Evolutionary conservation across 805 yeast species (phyloP), one percentile per base, ranked within the genome.

Genomic region (Suhomyces vadensis): DNA sequence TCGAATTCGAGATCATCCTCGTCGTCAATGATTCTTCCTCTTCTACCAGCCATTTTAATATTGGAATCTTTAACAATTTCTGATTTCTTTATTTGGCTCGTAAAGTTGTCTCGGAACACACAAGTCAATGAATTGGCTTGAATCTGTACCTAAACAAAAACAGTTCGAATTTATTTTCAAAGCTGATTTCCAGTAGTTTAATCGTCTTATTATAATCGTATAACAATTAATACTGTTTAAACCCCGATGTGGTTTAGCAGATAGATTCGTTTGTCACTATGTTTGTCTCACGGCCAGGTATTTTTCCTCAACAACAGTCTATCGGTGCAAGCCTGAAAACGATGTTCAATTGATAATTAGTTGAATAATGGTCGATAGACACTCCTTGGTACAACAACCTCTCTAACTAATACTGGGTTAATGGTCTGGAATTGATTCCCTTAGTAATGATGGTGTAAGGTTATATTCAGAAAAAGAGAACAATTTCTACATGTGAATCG

Each of bases 1-100:
- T 53, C 51, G 22, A 51, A 55, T 22, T 51, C 58, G 11, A 55
- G 50, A 29, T 59, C 63, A 33, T 58, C 60, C 16, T 52, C 49
- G 43, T 57, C 45, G 39, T 43, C 37, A 46, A 36, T 17, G 52
- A 49, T 49, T 43, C 43, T 36, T 29, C 48, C 41, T 24, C 44
- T 20, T 36, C 44, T 44, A 20, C 44, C 40, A 48, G 47, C 39
- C 50, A 47, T 47, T 23, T 23, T n/a, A 8, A 24, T 24, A 24
- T 24, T 24, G 26, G 26, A 24, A 24, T 24, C 10, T 25, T 8
- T 27, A 5, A 10, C 6, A 17, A 14, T 16, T 2, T 14, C 31
- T 14, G 14, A 13, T 29, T 29, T 29, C 33, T n/a, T 8, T 29
- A 29, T n/a, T n/a, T n/a, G n/a, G n/a, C n/a, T n/a, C n/a, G n/a